Base-by-base conservation (phyloP, 345 rosid species). In the Anacardium occidentale region DNA sequence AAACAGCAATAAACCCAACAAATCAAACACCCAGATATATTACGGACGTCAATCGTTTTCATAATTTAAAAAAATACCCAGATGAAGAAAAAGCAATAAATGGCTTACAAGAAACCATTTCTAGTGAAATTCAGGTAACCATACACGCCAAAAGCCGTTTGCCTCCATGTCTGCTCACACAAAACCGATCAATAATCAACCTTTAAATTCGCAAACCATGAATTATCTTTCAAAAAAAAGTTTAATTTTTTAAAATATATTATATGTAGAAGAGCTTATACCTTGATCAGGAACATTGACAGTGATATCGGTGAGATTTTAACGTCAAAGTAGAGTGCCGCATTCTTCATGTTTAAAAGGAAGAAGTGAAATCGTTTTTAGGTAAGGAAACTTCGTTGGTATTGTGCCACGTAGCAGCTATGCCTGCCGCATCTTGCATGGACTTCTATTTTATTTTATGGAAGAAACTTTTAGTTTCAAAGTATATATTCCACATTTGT, bases 81-180 rank as follows among this genome's bases (percentile, higher is more conserved):
- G 14, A 32, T 53, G n/a, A 67, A 76, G 45, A 62, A 48, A 32
- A 22, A 26, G 61, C 50, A 32, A n/a, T 12, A 37, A 63, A 63
- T 44, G 21, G 75, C 93, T 85, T 84, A 90, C 98, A 84, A 18
- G 91, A 88, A 90, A 66, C 81, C 97, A 37, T 85, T 84, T 76
- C 83, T 87, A 83, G 97, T 91, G 89, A 91, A 93, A 70, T 94
- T 91, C 71, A 86, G 75, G 71, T 82, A 90, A 70, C 98, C 98
- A 66, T 83, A 91, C 50, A 80, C 74, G 22, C 94, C 96, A 75
- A 94, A 91, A 74, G 91, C 87, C 61, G 97, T 77, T 17, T 77
- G 70, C 82, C 96, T 86, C 96, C 98, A 94, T 76, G 90, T 68
- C 96, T 91, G 82, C 68, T 13, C 20, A 58, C 8, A 65, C 61